Percentiles rank a stretch among this genome's conserved stretches.
These are phyloP conservation scores for Taphrina deformans DNA, from an alignment of 1,139 yeast species.

Conservation along the genomic window DNA sequence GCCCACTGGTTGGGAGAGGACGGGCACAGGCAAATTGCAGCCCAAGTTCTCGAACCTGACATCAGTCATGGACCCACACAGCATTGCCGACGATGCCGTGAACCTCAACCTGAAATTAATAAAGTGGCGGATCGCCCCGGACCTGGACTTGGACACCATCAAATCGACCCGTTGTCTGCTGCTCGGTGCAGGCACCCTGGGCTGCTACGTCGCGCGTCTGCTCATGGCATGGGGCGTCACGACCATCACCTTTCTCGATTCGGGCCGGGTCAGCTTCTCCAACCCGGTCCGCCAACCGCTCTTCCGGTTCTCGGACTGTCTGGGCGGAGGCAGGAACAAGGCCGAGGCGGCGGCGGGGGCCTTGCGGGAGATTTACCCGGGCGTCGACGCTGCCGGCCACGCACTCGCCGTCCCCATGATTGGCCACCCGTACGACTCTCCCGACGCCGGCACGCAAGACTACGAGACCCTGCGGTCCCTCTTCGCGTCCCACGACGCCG, in stretches of 20 bases:
- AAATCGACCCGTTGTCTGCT: slow-evolving; percentile 64
- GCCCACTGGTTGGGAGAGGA: slow-evolving; percentile 87
- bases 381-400: slow-evolving; percentile 63
- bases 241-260: slow-evolving; percentile 82
- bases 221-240: slow-evolving; percentile 93
- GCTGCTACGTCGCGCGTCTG: slow-evolving; percentile 83
- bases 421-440: slow-evolving; percentile 67
- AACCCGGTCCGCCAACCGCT: slow-evolving; percentile 95
- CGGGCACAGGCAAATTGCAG: slow-evolving; percentile 59
- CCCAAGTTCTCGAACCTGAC: slow-evolving; percentile 85
- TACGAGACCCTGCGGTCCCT: slow-evolving; percentile 56
- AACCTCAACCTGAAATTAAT: slow-evolving; percentile 84
- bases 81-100: slow-evolving; percentile 85
- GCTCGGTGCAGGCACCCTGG: slow-evolving; percentile 96
- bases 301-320: slow-evolving; percentile 73
- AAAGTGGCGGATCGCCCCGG: slow-evolving; percentile 96
- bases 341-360: slow-evolving; percentile 76
- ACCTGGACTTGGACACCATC: slow-evolving; percentile 65
- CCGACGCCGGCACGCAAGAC: slow-evolving; percentile 52
- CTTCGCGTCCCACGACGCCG: slow-evolving; percentile 68
- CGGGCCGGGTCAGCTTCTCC: slow-evolving; percentile 81
- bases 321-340: slow-evolving; percentile 68
- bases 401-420: slow-evolving; percentile 87
- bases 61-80: slow-evolving; percentile 71
- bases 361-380: slow-evolving; percentile 71